Evolutionary conservation across 2,329 filamentous ascomycete genomes (phyloP).

Genomic region (Aspergillus ibericus): DNA sequence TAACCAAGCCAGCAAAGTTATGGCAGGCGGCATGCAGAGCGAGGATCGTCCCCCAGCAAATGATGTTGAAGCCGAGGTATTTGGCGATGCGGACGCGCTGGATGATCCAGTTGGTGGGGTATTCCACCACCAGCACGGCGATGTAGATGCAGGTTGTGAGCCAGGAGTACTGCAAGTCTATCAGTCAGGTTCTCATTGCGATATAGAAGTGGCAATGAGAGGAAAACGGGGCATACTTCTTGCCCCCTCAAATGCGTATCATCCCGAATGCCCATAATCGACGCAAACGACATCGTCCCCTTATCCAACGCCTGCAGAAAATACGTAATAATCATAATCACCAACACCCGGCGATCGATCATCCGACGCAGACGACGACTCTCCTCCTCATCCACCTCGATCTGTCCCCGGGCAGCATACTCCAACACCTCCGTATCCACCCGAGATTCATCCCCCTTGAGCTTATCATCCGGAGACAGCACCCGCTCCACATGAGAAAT

Average conservation of each 20-base stretch:
- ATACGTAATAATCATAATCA: slow-evolving; percentile 72
- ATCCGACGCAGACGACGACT: slow-evolving; percentile 61
- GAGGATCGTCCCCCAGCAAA: slow-evolving; percentile 63
- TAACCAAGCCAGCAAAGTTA: slow-evolving; percentile 61
- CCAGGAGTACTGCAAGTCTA: slow-evolving; percentile 61
- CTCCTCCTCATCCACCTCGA: slow-evolving; percentile 61
- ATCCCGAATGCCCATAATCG: slow-evolving; percentile 43
- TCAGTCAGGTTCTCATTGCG: background rate
- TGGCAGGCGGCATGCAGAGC: slow-evolving; percentile 62
- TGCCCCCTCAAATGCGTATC: slow-evolving; percentile 49
- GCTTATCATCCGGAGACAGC: slow-evolving; percentile 46
- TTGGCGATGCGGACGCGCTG: slow-evolving; percentile 67
- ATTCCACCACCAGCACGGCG: slow-evolving; percentile 68
- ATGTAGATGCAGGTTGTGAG: slow-evolving; percentile 74
- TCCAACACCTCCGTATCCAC: slow-evolving; percentile 71
- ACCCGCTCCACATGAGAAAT: slow-evolving; percentile 52
- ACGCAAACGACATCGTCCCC: slow-evolving; percentile 43
- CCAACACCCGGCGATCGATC: slow-evolving; percentile 67
- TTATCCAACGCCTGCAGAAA: slow-evolving; percentile 60
- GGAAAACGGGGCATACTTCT: slow-evolving; percentile 29
- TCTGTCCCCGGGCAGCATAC: slow-evolving; percentile 59
- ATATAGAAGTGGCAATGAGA: too few relatives aligned
- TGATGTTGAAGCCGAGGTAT: slow-evolving; percentile 63
- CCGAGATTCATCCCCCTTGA: slow-evolving; percentile 58
- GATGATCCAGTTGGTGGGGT: slow-evolving; percentile 67